Evolutionary conservation across 1,284 basidiomycete genomes (phyloP).

Genomic region (Trametes polyzona): DNA sequence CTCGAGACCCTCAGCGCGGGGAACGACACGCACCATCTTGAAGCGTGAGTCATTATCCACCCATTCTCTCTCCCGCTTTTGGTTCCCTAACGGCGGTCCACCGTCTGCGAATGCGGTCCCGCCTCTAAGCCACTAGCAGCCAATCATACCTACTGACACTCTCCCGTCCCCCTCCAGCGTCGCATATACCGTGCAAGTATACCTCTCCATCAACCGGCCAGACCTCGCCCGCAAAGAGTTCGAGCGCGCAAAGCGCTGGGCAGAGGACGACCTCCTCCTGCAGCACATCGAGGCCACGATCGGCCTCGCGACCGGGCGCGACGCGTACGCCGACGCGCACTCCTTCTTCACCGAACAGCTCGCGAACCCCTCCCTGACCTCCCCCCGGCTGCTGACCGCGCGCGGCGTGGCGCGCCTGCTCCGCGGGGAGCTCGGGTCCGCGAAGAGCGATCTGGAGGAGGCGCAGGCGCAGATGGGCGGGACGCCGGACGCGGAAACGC

Average conservation of each 20-base stretch:
- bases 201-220: slow-evolving; percentile 82
- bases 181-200: slow-evolving; percentile 81
- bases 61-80: background rate
- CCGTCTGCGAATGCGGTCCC: no score
- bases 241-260: slow-evolving; percentile 79
- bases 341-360: slow-evolving; percentile 94
- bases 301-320: slow-evolving; percentile 78
- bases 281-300: slow-evolving; percentile 91
- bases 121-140: no score
- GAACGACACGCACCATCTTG: slow-evolving; percentile 75
- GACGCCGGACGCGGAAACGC: slow-evolving; percentile 64
- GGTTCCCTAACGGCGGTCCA: background rate
- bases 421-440: slow-evolving; percentile 80
- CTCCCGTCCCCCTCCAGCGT: slow-evolving; percentile 57
- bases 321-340: slow-evolving; percentile 69
- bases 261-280: slow-evolving; percentile 87
- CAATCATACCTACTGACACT: no score
- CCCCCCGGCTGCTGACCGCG: slow-evolving; percentile 76
- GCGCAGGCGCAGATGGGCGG: slow-evolving; percentile 62
- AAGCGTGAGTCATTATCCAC: slow-evolving; percentile 66
- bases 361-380: slow-evolving; percentile 81
- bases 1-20: slow-evolving; percentile 82
- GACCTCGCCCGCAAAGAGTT: slow-evolving; percentile 89
- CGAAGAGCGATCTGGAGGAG: slow-evolving; percentile 85
- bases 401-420: slow-evolving; percentile 86